A percentile compares a stretch with the other conserved stretches of the same genome.
These are phyloP conservation scores for Casaregolazyma lundiana DNA, from an alignment of 1,139 yeast species.

Conservation along the genomic window DNA sequence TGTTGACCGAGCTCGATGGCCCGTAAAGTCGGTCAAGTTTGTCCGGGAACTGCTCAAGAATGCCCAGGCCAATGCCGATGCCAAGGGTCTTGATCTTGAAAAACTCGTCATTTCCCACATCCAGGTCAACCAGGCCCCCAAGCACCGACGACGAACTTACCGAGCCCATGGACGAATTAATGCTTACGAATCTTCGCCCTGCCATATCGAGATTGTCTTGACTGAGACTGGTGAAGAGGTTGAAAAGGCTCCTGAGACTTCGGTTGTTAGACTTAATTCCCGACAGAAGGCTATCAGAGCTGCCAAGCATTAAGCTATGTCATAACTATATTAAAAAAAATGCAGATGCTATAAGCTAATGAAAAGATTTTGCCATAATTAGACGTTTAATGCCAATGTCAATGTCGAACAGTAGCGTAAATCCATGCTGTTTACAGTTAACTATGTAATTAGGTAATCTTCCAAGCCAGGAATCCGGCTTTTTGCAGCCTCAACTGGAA, in stretches of 20 bases:
- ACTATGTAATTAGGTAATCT: too few species aligned
- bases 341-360: constrained; percentile 13
- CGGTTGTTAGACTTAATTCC: constrained; percentile 74
- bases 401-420: too few species aligned
- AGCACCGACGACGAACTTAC: constrained; percentile 99
- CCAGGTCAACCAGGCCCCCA: constrained; percentile 99
- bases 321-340: constrained; percentile 8
- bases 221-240: constrained; percentile 94
- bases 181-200: constrained; percentile 97
- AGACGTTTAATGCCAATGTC: too few species aligned
- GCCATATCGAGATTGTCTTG: constrained; percentile 96
- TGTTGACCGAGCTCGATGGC: constrained; percentile 99
- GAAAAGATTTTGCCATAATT: constrained; percentile 6
- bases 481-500: too few species aligned
- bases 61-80: constrained; percentile 99
- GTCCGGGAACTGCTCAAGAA: constrained; percentile 91
- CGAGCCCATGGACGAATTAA: constrained; percentile 99
- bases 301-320: constrained; percentile 33
- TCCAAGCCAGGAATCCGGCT: too few species aligned
- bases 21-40: constrained; percentile 96
- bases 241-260: constrained; percentile 82
- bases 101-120: constrained; percentile 95
- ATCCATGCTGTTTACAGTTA: not conserved
- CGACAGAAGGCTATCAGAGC: constrained; percentile 94
- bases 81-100: constrained; percentile 96